Conservation (phyloP, 106 monocot species). For the Ottelia alismoides region DNA sequence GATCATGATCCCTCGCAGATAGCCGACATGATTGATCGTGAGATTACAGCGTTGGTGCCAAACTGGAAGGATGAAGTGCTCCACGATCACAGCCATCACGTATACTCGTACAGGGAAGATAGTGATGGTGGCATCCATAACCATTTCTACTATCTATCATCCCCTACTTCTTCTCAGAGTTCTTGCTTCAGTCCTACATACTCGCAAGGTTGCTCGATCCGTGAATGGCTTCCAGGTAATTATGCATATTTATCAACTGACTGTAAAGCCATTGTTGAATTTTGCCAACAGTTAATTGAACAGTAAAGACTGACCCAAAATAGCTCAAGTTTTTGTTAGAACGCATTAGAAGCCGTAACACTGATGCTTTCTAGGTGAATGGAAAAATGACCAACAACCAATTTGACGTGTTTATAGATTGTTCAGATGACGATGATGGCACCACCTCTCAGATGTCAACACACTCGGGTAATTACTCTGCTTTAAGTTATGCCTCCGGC, state of each 20-base stretch:
- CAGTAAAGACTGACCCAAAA: too few relatives aligned
- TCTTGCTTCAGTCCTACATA: constrained; percentile 20
- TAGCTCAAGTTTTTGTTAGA: too few relatives aligned
- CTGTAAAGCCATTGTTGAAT: too few relatives aligned
- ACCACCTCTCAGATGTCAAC: constrained; percentile 33
- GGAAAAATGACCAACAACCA: too few relatives aligned
- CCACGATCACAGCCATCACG: constrained; percentile 12
- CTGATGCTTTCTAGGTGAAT: too few relatives aligned
- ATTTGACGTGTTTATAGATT: too few relatives aligned
- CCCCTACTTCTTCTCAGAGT: constrained; percentile 50
- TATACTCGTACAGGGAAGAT: constrained; percentile 22
- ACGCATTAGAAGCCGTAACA: too few relatives aligned
- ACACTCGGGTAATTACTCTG: constrained; percentile 54
- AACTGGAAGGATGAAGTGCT: constrained; percentile 16
- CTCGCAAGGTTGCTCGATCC: not conserved
- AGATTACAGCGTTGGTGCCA: constrained; percentile 54
- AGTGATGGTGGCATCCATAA: constrained; percentile 25
- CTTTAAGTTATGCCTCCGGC: constrained; percentile 40
- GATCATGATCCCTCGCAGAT: constrained; percentile 64
- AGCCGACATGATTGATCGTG: constrained; percentile 66
- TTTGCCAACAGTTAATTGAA: too few relatives aligned
- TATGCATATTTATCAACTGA: too few relatives aligned
- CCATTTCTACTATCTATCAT: constrained; percentile 38
- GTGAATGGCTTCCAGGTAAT: constrained; percentile 53
- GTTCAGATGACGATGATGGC: constrained; percentile 7